Base-by-base conservation (phyloP, 257 asterid species). In the Lavandula angustifolia region DNA sequence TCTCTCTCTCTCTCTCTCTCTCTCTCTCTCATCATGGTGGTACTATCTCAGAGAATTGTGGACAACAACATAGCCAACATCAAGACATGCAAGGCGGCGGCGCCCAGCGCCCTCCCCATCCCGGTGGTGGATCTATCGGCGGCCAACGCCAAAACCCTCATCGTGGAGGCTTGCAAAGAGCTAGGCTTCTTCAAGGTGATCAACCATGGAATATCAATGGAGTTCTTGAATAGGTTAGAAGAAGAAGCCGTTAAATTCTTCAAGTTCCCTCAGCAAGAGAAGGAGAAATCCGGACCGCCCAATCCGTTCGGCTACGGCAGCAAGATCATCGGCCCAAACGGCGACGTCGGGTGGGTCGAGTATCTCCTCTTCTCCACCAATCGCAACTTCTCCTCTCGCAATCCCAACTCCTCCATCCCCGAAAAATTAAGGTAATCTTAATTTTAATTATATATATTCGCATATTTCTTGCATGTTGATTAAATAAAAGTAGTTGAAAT, bases 311-410 rank as follows among this genome's bases (percentile, higher is more conserved):
- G 89, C 3, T 83, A 83, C 17, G 89, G 86, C 1, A 64, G 64
- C 80, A 80, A 76, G 77, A 74, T 16, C 40, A 83, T 83, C 32
- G 89, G 89, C 35, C 64, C 41, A 6, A 80, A 80, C 60, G 89
- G 89, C 4, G 89, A 83, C 43, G 75, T 80, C 13, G 89, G 89
- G 0, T 80, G 84, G 86, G 52, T 83, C 0, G 89, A 83, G 52
- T 83, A 78, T 56, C 81, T 83, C 8, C 82, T 83, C 35, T 76
- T 83, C 70, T 56, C 61, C 68, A 67, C 86, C 56, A 70, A 64
- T 62, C n/a, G 32, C 2, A 22, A 22, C 27, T 69, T 81, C 2
- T 54, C 37, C 31, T 34, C 68, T 3, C 13, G 66, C 9, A 13
- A 17, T 22, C 27, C 27, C 27, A 22, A 22, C 18, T 13, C 72